Evolutionary conservation across 345 rosid species (phyloP), one percentile per base, ranked within the genome.

Genomic region (Rhodomyrtus tomentosa): DNA sequence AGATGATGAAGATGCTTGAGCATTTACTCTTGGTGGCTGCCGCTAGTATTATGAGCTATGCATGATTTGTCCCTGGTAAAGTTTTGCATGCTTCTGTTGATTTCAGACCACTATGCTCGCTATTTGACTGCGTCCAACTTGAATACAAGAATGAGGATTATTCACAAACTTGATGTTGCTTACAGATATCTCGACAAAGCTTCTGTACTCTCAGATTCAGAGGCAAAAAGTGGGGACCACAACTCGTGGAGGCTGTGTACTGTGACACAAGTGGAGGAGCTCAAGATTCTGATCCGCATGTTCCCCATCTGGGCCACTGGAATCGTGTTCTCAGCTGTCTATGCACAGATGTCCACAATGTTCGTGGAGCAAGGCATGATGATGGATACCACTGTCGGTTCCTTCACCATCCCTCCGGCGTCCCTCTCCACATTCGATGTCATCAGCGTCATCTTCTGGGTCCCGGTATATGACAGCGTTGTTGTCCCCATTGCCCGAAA

Each of bases 251-350:
- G 88, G 83, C 92, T 95, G 55, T 97, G 99, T 91, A 94, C 94
- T 3, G 96, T 95, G 15, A 97, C 99, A 11, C 98, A 97, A 84
- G 98, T 97, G 16, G 99, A 97, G 90, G 98, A 97, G 88, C 86
- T 97, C 80, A 97, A 97, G 90, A 95, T 97, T 84, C 87, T 97
- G 91, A 88, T 94, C 58, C 95, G 98, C 49, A 94, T 97, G 98
- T 94, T 95, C 84, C 98, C 98, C 12, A 92, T 97, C 51, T 97
- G 99, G 99, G 98, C 96, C 74, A 92, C 95, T 4, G 98, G 96
- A 82, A 97, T 97, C 29, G 87, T 94, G 32, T 97, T 97, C 87
- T 89, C 96, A 32, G 96, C 98, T 10, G 95, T 95, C 5, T 90
- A 95, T 76, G 95, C 98, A 38, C 99, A 97, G 84, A 95, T 95